Percentiles rank a stretch among this genome's conserved stretches.
Conservation (phyloP, 2,329 filamentous ascomycete species). For the Pseudocercospora eumusae region DNA sequence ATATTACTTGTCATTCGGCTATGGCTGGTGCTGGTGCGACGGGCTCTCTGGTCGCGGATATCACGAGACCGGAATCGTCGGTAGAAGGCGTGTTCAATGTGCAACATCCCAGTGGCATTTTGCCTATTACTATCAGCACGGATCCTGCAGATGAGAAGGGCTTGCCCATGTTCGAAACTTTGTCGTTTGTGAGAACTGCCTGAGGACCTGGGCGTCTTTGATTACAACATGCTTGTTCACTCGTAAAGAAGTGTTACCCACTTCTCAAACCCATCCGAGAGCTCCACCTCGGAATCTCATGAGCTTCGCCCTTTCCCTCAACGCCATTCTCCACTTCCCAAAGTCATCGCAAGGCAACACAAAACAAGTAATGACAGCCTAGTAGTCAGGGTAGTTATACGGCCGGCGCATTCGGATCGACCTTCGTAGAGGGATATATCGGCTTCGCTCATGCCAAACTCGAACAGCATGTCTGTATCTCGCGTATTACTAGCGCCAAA, state of each 20-base stretch:
- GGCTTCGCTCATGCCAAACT: neutral
- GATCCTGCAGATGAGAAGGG: conserved; percentile 6
- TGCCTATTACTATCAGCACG: conserved; percentile 23
- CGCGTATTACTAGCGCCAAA: neutral
- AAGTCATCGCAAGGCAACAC: neutral
- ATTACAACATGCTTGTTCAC: too few species aligned
- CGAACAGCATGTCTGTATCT: neutral
- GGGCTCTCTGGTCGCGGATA: conserved; percentile 20
- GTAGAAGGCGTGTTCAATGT: conserved; percentile 20
- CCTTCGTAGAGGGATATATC: neutral
- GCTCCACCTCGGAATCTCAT: too few species aligned
- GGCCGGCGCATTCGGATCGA: neutral
- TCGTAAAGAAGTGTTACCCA: too few species aligned
- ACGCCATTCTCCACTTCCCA: neutral
- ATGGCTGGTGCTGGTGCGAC: conserved; percentile 28
- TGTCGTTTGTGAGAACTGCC: conserved; percentile 24
- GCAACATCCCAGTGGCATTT: conserved; percentile 21
- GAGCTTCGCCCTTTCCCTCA: neutral
- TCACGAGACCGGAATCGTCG: conserved; percentile 14
- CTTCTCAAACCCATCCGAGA: too few species aligned
- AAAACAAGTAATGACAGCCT: neutral
- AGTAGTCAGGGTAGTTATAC: neutral
- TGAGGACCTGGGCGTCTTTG: conserved; percentile 16
- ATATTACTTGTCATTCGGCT: conserved; percentile 25
- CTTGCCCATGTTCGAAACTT: conserved; percentile 20